These are phyloP conservation scores for Aquilaria sinensis DNA, from an alignment of 345 rosid species.

Conservation along the genomic window DNA sequence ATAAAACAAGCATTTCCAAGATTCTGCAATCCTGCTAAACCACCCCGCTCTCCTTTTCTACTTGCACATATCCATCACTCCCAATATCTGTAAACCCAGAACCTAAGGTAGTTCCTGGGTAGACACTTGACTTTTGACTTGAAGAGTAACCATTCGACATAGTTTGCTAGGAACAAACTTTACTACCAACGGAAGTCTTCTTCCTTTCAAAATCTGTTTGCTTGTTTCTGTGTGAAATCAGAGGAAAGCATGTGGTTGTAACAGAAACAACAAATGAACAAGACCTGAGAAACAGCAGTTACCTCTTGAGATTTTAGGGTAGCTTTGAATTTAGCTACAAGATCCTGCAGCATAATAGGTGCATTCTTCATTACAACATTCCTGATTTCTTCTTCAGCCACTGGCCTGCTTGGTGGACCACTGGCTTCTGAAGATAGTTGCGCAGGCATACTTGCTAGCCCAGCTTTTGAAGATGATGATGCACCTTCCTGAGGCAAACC, in stretches of 20 bases:
- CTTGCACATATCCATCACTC: constrained; percentile 30
- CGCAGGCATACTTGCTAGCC: constrained; percentile 40
- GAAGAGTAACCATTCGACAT: constrained; percentile 65
- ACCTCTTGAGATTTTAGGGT: constrained; percentile 72
- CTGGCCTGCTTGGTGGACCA: constrained; percentile 49
- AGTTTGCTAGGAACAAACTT: constrained; percentile 5
- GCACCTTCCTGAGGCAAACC: constrained; percentile 33
- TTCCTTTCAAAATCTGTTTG: no score
- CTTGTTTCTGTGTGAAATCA: no score
- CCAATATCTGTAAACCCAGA: constrained; percentile 27
- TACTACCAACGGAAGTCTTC: no score
- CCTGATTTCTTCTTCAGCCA: constrained; percentile 85
- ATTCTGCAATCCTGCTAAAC: constrained; percentile 89
- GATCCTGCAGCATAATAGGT: constrained; percentile 78
- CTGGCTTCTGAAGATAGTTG: constrained; percentile 27
- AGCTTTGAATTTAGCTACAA: constrained; percentile 76
- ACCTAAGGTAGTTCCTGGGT: constrained; percentile 35
- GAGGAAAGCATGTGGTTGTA: no score
- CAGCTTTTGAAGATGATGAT: constrained; percentile 37
- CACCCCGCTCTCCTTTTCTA: constrained; percentile 55
- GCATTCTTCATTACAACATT: constrained; percentile 72
- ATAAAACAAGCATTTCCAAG: constrained; percentile 96
- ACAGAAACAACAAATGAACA: no score
- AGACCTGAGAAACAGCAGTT: background rate
- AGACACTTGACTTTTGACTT: constrained; percentile 28